Conservation (phyloP, 2,329 filamentous ascomycete genomes). For the Colletotrichum sp. region DNA sequence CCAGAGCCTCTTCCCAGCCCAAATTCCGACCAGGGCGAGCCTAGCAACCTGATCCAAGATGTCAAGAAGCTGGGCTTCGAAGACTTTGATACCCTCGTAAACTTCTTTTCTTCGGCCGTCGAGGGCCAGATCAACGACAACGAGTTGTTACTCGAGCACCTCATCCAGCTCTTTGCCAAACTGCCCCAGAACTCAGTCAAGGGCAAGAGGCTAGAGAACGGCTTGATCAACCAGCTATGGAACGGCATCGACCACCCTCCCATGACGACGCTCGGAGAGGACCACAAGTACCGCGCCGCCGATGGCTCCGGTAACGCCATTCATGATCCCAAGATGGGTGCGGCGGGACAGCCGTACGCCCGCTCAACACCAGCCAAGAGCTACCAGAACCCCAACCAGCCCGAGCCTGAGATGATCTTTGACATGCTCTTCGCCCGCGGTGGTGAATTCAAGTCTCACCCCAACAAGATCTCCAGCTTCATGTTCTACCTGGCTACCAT, state of each 20-base stretch:
- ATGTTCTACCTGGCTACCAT: conserved; percentile 56
- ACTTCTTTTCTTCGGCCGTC: conserved; percentile 19
- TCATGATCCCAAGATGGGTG: conserved; percentile 17
- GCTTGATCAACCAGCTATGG: conserved; percentile 24
- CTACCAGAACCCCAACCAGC: conserved; percentile 21
- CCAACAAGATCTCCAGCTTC: conserved; percentile 48
- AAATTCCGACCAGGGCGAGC: neutral
- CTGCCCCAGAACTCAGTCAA: conserved; percentile 17
- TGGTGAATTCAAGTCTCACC: conserved; percentile 28
- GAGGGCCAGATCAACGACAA: conserved; percentile 20
- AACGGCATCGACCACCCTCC: conserved; percentile 24
- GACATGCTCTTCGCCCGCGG: conserved; percentile 24
- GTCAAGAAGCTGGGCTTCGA: conserved; percentile 23
- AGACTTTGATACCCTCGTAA: conserved; percentile 21
- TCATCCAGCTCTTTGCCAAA: conserved; percentile 23
- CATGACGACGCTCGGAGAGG: conserved; percentile 18
- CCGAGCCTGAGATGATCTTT: conserved; percentile 23
- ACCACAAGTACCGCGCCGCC: conserved; percentile 22
- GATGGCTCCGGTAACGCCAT: conserved; percentile 26
- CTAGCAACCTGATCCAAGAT: conserved; percentile 17
- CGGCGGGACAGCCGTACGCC: conserved; percentile 22
- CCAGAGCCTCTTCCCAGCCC: neutral
- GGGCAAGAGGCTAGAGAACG: conserved; percentile 19
- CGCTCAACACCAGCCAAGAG: conserved; percentile 17
- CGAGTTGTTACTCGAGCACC: conserved; percentile 19